These are phyloP conservation scores for Larix sibirica DNA, from an alignment of 83 land plant species.

Conservation along the genomic window DNA sequence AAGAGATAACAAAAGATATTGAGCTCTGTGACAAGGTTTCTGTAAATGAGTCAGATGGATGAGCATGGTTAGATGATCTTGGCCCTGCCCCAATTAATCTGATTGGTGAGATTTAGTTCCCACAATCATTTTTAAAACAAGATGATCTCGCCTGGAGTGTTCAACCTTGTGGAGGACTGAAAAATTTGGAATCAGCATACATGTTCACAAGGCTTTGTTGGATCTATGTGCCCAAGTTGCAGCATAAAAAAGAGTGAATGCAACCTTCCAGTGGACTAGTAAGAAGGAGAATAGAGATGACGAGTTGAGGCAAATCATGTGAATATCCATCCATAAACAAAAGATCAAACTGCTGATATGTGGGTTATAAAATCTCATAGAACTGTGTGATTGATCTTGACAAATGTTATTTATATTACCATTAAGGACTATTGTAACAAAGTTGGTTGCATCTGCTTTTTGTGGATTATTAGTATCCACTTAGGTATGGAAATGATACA, in stretches of 20 bases:
- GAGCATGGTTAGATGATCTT: not conserved
- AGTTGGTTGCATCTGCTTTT: not conserved
- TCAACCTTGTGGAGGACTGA: not conserved
- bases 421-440: not conserved
- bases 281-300: not conserved
- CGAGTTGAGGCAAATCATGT: not conserved
- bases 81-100: not conserved
- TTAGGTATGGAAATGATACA: slow-evolving; percentile 4
- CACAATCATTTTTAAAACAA: not conserved
- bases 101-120: too few relatives aligned
- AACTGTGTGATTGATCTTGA: not conserved
- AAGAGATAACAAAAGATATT: slow-evolving; percentile 3
- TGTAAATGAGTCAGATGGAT: not conserved
- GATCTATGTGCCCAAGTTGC: not conserved
- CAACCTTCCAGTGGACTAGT: not conserved
- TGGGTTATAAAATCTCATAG: slow-evolving; percentile 2
- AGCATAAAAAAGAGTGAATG: not conserved
- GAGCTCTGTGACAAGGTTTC: not conserved
- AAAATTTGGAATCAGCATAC: not conserved
- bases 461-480: not conserved
- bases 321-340: not conserved
- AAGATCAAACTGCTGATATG: not conserved
- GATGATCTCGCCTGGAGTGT: not conserved
- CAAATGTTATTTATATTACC: not conserved
- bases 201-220: not conserved